Evolutionary conservation across 73 alveolate species (phyloP), one percentile per base, ranked within the genome.

Genomic region (Tetrahymena thermophila): DNA sequence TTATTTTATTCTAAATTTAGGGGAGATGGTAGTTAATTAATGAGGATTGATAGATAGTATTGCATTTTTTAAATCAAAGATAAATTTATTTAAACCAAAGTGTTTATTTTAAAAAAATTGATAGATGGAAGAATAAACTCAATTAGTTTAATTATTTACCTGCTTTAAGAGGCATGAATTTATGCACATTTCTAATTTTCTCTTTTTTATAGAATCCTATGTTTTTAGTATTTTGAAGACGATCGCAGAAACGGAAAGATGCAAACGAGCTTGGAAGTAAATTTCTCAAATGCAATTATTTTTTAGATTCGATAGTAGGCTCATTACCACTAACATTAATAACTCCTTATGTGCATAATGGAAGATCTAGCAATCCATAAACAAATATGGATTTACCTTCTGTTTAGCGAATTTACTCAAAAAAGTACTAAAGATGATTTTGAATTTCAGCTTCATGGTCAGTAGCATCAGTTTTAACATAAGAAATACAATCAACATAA

Each of bases 221-320:
- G 37, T 8, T 71, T 71, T 71, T 71, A 71, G 89, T 71, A 71
- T 71, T 71, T n/a, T 71, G 23, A 28, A 71, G 37, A 71, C 89
- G 89, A 71, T 71, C 89, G 17, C 37, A 31, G 37, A 71, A 71
- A 71, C 89, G 89, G 89, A 71, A 71, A 71, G 89, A 71, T 0
- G 89, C 89, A 71, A 71, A 71, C n/a, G 89, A 71, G n/a, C 89
- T 71, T 28, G 89, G 89, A 71, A 71, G 89, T 71, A 71, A 71
- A 34, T 71, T 71, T 71, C 89, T 71, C 9, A 19, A n/a, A n/a
- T 71, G 89, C 40, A 71, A 13, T n/a, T n/a, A 28, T 21, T 71
- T 71, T 25, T 71, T 71, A 7, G 89, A 71, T 71, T 71, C 89
- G 4, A 71, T 40, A 4, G 89, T 71, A 3, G 89, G 89, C 89